Evolutionary conservation across 768 basidiomycete species (phyloP).

Genomic region (Scleroderma citrinum): DNA sequence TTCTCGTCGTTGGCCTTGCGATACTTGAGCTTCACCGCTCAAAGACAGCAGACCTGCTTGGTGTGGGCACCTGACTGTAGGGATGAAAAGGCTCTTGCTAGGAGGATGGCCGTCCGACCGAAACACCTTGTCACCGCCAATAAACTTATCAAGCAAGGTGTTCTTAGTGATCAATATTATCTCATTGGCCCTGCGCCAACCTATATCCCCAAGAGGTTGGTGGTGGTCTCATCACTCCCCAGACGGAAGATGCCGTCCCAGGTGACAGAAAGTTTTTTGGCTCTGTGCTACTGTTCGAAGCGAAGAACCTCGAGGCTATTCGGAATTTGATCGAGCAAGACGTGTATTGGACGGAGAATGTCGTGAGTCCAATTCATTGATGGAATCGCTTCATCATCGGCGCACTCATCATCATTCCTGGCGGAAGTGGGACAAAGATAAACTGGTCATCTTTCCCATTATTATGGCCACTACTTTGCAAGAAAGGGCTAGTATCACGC

Average conservation of each 20-base stretch:
- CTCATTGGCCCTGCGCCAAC: slow-evolving; percentile 6
- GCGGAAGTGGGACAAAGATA: slow-evolving; percentile 53
- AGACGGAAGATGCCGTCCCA: slow-evolving; percentile 41
- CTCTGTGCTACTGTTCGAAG: slow-evolving; percentile 52
- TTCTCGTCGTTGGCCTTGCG: background rate
- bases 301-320: slow-evolving; percentile 43
- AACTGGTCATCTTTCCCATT: slow-evolving; percentile 43
- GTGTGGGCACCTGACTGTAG: slow-evolving; percentile 66
- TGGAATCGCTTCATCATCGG: background rate
- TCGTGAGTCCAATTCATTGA: slow-evolving; percentile 29
- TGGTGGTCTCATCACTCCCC: slow-evolving; percentile 54
- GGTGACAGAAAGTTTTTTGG: slow-evolving; percentile 54
- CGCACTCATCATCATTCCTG: background rate
- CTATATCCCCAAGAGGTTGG: slow-evolving; percentile 38
- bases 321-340: slow-evolving; percentile 36
- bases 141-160: slow-evolving; percentile 34
- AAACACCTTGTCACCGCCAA: slow-evolving; percentile 46
- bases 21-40: slow-evolving; percentile 7
- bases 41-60: slow-evolving; percentile 23
- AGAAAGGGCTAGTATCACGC: slow-evolving; percentile 18
- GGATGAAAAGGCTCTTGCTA: slow-evolving; percentile 49
- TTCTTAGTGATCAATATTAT: too few relatives aligned
- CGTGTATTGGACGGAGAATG: slow-evolving; percentile 36
- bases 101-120: slow-evolving; percentile 51
- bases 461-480: slow-evolving; percentile 32